Evolutionary conservation across 2,329 filamentous ascomycete species (phyloP), one percentile per base, ranked within the genome.

Genomic region (Colletotrichum cuscutae): DNA sequence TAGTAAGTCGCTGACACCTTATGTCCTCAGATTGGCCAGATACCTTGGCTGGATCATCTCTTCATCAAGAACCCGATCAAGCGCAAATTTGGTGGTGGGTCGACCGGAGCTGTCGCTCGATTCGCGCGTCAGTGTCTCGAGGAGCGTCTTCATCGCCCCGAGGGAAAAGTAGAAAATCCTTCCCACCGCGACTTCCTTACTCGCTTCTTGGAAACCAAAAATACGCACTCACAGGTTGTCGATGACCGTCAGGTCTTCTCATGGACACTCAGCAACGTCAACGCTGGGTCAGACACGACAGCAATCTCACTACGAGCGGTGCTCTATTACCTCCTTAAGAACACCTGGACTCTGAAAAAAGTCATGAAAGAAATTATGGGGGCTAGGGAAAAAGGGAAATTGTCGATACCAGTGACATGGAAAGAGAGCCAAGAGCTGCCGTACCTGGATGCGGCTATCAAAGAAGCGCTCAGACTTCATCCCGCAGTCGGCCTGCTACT

Each of bases 291-390:
- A 1, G 82, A 84, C 46, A 83, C 82, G 1, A 84, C 81, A 0
- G 80, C 82, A 2, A 77, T 81, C n/a, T 78, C 78, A 2, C 77
- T 84, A 32, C 77, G 80, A 7, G 79, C 82, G 19, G 75, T 81
- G 19, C 76, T 86, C 9, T 86, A 84, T 76, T 79, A 81, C 63
- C 76, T 82, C n/a, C 77, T 85, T 46, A 81, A 81, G 46, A 76
- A 82, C 69, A 79, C 80, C 3, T 57, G 66, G 0, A 73, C 75
- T n/a, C 74, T 75, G 46, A 79, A 76, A 67, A 78, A 79, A 15
- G 65, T 75, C 12, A 42, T 70, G 15, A 52, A 49, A 5, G 72
- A 76, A 30, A 19, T 63, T 28, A 35, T 35, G 1, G 15, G 2
- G 1, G 66, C 53, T 15, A n/a, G 49, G 1, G 13, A n/a, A 11